A percentile compares a stretch with the other conserved stretches of the same genome.
phyloP scores from a whole-genome alignment of 1,139 yeast species.

The Hemisphaericaspora subhashii region DNA sequence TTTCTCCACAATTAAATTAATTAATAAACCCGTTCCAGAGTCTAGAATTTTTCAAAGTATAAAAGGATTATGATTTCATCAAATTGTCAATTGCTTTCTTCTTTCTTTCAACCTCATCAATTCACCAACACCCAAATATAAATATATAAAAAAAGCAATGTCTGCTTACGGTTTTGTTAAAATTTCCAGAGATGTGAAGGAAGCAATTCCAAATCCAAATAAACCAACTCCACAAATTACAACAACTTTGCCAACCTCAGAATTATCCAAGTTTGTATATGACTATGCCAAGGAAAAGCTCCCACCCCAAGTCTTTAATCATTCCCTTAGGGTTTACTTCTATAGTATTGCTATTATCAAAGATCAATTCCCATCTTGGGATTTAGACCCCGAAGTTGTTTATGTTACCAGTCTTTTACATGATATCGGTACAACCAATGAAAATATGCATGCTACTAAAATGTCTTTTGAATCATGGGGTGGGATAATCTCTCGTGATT shows the following conservation, averaged over 20 bases:
- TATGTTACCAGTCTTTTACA: slow-evolving; percentile 36
- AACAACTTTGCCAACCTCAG: slow-evolving; percentile 23
- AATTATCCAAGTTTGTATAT: slow-evolving; percentile 21
- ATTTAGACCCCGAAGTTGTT: slow-evolving; percentile 30
- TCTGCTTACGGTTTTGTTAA: slow-evolving; percentile 34
- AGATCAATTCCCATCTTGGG: slow-evolving; percentile 39
- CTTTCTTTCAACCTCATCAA: too few relatives aligned
- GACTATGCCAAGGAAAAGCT: slow-evolving; percentile 27
- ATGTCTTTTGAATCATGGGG: slow-evolving; percentile 42
- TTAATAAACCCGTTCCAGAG: not conserved
- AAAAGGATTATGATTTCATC: too few relatives aligned
- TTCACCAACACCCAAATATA: too few relatives aligned
- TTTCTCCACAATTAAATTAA: not conserved
- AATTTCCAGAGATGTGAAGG: slow-evolving; percentile 29
- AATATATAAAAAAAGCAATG: too few relatives aligned
- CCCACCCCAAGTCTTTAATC: slow-evolving; percentile 29
- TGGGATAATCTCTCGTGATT: slow-evolving; percentile 32
- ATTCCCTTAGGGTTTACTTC: slow-evolving; percentile 34
- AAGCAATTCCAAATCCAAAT: slow-evolving; percentile 28
- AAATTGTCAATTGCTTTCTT: too few relatives aligned
- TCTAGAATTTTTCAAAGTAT: not conserved
- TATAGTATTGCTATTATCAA: slow-evolving; percentile 34
- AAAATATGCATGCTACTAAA: slow-evolving; percentile 36
- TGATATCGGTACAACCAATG: slow-evolving; percentile 38
- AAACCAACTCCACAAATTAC: slow-evolving; percentile 27